Conservation (phyloP, 768 basidiomycete species). For the Jaapia argillacea region DNA sequence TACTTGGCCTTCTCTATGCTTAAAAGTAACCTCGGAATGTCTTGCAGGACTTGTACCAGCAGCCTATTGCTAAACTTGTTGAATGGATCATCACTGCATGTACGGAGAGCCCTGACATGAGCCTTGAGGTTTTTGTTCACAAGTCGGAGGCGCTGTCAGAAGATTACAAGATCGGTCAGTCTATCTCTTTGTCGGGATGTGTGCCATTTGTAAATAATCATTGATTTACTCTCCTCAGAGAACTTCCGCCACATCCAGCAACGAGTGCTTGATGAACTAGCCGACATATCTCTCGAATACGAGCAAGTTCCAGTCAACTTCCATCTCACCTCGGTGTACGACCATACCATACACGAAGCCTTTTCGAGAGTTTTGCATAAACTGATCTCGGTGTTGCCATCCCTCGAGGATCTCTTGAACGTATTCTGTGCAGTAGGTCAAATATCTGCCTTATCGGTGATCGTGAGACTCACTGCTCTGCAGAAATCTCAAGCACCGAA, state of each 20-base stretch:
- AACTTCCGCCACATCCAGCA: constrained; percentile 89
- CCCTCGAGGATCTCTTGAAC: constrained; percentile 81
- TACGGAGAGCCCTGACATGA: constrained; percentile 63
- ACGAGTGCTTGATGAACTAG: constrained; percentile 72
- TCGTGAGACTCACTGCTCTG: background rate
- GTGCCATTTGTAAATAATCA: constrained; percentile 1
- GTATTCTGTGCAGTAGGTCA: constrained; percentile 64
- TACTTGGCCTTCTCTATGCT: background rate
- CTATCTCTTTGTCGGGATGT: constrained; percentile 4
- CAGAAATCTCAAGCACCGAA: constrained; percentile 91
- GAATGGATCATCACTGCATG: constrained; percentile 74
- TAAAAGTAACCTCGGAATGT: no score
- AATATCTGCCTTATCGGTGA: background rate
- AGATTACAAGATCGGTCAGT: constrained; percentile 80
- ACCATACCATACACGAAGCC: constrained; percentile 85
- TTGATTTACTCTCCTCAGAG: constrained; percentile 35
- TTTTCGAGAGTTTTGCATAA: constrained; percentile 87
- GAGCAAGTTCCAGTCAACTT: constrained; percentile 78
- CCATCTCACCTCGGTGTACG: constrained; percentile 87
- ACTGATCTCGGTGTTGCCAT: constrained; percentile 74
- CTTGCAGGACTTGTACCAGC: constrained; percentile 69
- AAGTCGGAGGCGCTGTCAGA: constrained; percentile 89
- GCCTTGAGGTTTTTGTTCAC: constrained; percentile 89
- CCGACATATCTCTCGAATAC: constrained; percentile 67
- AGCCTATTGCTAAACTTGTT: constrained; percentile 73